Conservation (phyloP, 768 basidiomycete genomes). For the Podaxis mareebaensis region DNA sequence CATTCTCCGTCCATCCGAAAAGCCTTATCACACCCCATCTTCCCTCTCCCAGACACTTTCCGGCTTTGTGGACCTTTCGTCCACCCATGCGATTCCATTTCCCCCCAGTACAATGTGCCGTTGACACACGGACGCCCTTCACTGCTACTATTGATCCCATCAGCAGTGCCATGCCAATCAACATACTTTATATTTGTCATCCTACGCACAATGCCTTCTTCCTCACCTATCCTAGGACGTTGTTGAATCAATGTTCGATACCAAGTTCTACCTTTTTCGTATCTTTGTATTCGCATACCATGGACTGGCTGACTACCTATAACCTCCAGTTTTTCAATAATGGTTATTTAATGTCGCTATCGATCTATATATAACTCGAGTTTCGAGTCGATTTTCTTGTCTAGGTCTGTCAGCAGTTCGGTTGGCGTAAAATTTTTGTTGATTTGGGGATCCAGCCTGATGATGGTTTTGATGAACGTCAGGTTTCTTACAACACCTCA, state of each 20-base stretch:
- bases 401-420: too few relatives aligned
- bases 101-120: background rate
- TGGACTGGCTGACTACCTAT: constrained; percentile 1
- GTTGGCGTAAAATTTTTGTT: too few relatives aligned
- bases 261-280: too few relatives aligned
- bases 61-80: background rate
- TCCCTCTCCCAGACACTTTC: background rate
- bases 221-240: background rate
- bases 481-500: too few relatives aligned
- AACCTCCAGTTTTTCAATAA: too few relatives aligned
- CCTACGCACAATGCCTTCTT: background rate
- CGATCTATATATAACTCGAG: too few relatives aligned
- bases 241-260: background rate
- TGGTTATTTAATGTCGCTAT: too few relatives aligned
- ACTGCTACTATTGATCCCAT: constrained; percentile 4
- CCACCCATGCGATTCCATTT: background rate
- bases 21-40: too few relatives aligned
- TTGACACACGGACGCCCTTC: background rate
- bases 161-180: constrained; percentile 1
- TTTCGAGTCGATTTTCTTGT: too few relatives aligned
- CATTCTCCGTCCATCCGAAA: background rate
- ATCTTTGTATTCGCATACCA: background rate
- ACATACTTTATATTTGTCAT: background rate
- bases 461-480: too few relatives aligned
- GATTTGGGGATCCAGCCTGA: too few relatives aligned